Conservation (phyloP, 441 rosid genomes). For the Adansonia rubrostipa region DNA sequence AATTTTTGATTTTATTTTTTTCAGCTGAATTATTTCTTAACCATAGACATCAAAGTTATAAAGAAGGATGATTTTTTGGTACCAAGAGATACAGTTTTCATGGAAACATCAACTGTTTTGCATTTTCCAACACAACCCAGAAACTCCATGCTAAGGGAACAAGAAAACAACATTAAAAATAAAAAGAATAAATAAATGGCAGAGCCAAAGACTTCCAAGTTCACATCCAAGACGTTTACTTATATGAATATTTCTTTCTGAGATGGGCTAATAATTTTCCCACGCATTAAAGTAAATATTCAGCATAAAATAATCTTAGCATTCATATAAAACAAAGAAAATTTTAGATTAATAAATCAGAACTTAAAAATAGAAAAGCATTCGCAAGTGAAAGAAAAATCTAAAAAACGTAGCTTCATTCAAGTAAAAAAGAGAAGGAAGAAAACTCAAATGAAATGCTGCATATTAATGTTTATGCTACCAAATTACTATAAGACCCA, state of each 20-base stretch:
- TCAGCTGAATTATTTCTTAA: neutral
- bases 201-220: neutral
- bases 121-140: neutral
- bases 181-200: neutral
- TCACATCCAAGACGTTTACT: slow-evolving; percentile 10
- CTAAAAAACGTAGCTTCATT: neutral
- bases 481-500: slow-evolving; percentile 33
- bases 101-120: neutral
- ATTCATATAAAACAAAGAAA: neutral
- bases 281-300: neutral
- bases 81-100: slow-evolving; percentile 10
- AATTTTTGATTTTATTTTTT: too few relatives aligned
- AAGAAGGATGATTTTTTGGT: slow-evolving; percentile 20
- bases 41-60: slow-evolving; percentile 21
- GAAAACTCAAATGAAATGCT: too few relatives aligned
- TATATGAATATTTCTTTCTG: neutral
- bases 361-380: neutral
- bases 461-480: slow-evolving; percentile 18
- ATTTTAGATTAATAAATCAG: neutral
- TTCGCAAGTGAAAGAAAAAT: neutral
- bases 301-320: neutral
- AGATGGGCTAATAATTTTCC: neutral
- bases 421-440: neutral
- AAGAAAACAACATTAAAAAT: slow-evolving; percentile 13
- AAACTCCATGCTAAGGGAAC: neutral